phyloP scores from a whole-genome alignment of 495 filamentous ascomycete genomes.

The Annulohypoxylon nitens region DNA sequence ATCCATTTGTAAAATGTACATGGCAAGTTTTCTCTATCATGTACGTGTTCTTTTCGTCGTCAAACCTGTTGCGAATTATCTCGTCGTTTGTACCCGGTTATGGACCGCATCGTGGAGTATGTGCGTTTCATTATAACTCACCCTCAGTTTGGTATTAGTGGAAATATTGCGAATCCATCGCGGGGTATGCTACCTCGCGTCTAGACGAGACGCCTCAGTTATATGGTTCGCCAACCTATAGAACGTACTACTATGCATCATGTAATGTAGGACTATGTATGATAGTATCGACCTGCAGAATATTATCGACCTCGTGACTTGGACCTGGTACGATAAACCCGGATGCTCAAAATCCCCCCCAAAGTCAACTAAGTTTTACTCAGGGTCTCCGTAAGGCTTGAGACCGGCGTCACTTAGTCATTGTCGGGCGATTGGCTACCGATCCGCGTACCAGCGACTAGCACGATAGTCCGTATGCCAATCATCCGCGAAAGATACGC shows the following conservation, averaged over 20 bases:
- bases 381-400: constrained; percentile 8
- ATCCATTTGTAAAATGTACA: background rate
- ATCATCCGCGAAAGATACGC: constrained; percentile 14
- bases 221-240: constrained; percentile 38
- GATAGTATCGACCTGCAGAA: constrained; percentile 36
- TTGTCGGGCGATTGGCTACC: constrained; percentile 44
- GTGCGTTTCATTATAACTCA: constrained; percentile 14
- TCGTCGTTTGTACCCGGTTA: background rate
- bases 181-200: constrained; percentile 32
- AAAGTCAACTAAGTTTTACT: background rate
- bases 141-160: constrained; percentile 28
- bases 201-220: constrained; percentile 25
- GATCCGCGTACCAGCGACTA: constrained; percentile 32
- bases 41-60: constrained; percentile 11
- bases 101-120: background rate
- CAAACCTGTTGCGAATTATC: background rate
- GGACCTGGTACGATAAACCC: constrained; percentile 28
- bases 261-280: constrained; percentile 38
- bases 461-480: constrained; percentile 23
- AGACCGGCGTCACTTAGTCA: constrained; percentile 21
- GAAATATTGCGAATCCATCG: constrained; percentile 36
- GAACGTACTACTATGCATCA: constrained; percentile 28
- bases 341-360: background rate
- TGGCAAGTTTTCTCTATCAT: background rate
- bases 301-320: constrained; percentile 44